These are phyloP conservation scores for Podila verticillata DNA, from an alignment of 192 early-diverging fungal species.

Conservation along the genomic window DNA sequence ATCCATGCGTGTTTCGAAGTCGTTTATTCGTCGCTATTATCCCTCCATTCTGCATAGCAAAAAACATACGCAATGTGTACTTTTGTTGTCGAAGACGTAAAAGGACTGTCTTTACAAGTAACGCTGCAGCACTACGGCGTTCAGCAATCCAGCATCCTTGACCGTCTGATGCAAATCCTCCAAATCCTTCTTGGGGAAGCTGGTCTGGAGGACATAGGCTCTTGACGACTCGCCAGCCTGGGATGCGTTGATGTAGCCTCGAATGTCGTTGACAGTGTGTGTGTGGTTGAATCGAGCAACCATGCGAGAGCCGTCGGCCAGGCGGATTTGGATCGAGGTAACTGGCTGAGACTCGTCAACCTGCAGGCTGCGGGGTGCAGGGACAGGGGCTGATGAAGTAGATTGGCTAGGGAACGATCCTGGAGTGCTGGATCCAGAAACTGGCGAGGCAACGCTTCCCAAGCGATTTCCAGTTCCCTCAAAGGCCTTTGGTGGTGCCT, in stretches of 20 bases:
- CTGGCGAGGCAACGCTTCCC: slow-evolving; percentile 59
- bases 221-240: slow-evolving; percentile 68
- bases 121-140: slow-evolving; percentile 86
- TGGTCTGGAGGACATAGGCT: slow-evolving; percentile 80
- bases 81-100: too few species aligned
- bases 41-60: too few species aligned
- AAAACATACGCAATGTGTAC: too few species aligned
- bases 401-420: slow-evolving; percentile 54
- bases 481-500: slow-evolving; percentile 80
- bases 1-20: too few species aligned
- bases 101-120: neutral
- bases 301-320: slow-evolving; percentile 89
- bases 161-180: slow-evolving; percentile 75
- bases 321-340: slow-evolving; percentile 90
- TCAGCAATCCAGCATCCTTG: slow-evolving; percentile 85
- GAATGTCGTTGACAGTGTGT: slow-evolving; percentile 88
- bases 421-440: slow-evolving; percentile 33
- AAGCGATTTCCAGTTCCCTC: slow-evolving; percentile 82
- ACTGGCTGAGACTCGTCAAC: slow-evolving; percentile 82
- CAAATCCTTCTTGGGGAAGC: slow-evolving; percentile 89
- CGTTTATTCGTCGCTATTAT: too few species aligned
- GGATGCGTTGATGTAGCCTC: slow-evolving; percentile 75
- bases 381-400: slow-evolving; percentile 15
- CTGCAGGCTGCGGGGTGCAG: slow-evolving; percentile 47
- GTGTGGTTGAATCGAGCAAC: slow-evolving; percentile 92